Conservation (phyloP, 2,329 filamentous ascomycete species). For the Colletotrichum liaoningense region DNA sequence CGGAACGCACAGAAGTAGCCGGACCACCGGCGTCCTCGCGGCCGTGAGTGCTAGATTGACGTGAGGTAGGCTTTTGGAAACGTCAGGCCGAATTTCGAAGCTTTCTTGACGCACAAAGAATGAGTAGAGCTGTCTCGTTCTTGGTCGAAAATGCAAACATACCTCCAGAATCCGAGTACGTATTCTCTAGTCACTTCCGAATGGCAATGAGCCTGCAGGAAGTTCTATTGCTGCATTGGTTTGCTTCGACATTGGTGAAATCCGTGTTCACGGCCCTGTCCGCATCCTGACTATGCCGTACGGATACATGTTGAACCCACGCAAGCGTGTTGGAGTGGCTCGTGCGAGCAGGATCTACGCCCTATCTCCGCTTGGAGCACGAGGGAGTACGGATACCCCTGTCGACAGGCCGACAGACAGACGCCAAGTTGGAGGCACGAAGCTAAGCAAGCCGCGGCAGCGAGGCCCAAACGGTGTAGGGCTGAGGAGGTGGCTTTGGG, state of each 20-base stretch:
- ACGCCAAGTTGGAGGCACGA: constrained; percentile 29
- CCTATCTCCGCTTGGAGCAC: constrained; percentile 6
- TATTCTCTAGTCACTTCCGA: background rate
- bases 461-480: constrained; percentile 32
- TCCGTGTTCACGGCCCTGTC: background rate
- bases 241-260: background rate
- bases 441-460: constrained; percentile 5
- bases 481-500: constrained; percentile 24
- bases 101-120: background rate
- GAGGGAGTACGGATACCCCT: constrained; percentile 16
- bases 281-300: background rate
- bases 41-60: background rate
- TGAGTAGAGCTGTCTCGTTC: background rate
- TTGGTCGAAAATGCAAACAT: background rate
- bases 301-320: no score
- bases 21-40: background rate
- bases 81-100: background rate
- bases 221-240: background rate
- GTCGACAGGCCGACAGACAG: background rate
- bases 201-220: background rate
- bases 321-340: background rate
- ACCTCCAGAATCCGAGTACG: background rate
- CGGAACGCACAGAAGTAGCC: background rate
- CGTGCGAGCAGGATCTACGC: constrained; percentile 18
- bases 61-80: background rate